Base-by-base conservation (phyloP, 192 early-diverging fungal genomes). In the Bifiguratus adelaidae region DNA sequence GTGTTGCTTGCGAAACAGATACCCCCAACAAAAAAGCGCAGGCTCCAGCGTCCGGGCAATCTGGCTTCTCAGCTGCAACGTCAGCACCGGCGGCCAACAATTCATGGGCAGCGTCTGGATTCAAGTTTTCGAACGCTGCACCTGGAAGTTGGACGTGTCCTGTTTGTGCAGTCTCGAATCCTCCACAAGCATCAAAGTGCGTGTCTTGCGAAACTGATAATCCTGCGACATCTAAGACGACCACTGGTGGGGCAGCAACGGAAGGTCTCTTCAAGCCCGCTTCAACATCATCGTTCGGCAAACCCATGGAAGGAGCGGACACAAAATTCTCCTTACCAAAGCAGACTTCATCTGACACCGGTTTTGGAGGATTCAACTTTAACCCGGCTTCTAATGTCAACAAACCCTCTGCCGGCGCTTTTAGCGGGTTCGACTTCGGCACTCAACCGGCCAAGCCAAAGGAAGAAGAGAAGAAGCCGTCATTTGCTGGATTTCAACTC, bases 211-310 rank as follows among this genome's bases (percentile, higher is more conserved):
- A 34, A 15, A 34, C 34, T 20, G 25, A 24, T 13, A 41, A 23
- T 30, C 35, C 35, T 11, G 23, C 46, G 40, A 33, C 53, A 9
- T 48, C 47, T 32, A 26, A 29, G 8, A 51, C 24, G 25, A 38
- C 9, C 38, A 21, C 50, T n/a, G 37, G 22, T 7, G 25, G 15
- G 26, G 12, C 23, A 22, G 15, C 37, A 1, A 21, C 26, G 22
- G 35, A 41, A 15, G 22, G 16, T 19, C 32, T 42, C 12, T 1
- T 29, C 4, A 7, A 29, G 21, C 6, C 52, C 26, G 22, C 52
- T 34, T 19, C 37, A 37, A 35, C 25, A 35, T 3, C 50, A 53
- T 29, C 55, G 55, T 15, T 32, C 47, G 9, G 21, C 40, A 27
- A 8, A 33, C n/a, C 41, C 41, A 18, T 35, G 48, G 6, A 15